Percentiles rank a stretch among this genome's conserved stretches.
Evolutionary conservation across 495 filamentous ascomycete genomes (phyloP).

Genomic region (Clavariopsis aquatica): DNA sequence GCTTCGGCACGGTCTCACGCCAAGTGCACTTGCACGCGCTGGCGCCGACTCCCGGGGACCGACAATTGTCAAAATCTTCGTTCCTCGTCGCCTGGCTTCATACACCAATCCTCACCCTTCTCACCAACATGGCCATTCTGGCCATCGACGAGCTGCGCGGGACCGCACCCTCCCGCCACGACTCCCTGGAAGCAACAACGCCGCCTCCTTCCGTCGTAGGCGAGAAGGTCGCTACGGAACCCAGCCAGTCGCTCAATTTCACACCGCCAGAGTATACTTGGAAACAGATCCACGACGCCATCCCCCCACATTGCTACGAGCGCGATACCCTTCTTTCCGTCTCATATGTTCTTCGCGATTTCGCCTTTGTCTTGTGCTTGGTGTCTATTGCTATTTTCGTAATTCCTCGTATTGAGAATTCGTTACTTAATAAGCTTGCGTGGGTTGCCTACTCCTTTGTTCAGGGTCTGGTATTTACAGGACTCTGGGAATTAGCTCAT

Average conservation of each 20-base stretch:
- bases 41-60: background rate
- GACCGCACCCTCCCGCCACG: background rate
- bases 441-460: background rate
- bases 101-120: background rate
- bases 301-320: constrained; percentile 3
- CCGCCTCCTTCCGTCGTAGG: background rate
- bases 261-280: constrained; percentile 8
- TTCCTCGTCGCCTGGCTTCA: background rate
- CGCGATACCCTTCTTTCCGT: constrained; percentile 6
- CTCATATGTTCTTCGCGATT: constrained; percentile 1
- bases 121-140: background rate
- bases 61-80: background rate
- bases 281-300: constrained; percentile 12
- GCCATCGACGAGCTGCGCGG: background rate
- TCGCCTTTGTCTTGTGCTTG: background rate
- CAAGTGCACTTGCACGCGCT: background rate
- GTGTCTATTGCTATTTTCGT: background rate
- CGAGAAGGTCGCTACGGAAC: background rate
- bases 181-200: background rate
- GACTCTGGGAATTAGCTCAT: constrained; percentile 2
- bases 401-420: background rate
- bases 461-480: background rate
- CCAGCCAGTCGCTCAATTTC: background rate
- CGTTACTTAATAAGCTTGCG: background rate
- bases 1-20: background rate